Evolutionary conservation across 345 rosid species (phyloP), one percentile per base, ranked within the genome.

Genomic region (Arabidopsis arenosa): DNA sequence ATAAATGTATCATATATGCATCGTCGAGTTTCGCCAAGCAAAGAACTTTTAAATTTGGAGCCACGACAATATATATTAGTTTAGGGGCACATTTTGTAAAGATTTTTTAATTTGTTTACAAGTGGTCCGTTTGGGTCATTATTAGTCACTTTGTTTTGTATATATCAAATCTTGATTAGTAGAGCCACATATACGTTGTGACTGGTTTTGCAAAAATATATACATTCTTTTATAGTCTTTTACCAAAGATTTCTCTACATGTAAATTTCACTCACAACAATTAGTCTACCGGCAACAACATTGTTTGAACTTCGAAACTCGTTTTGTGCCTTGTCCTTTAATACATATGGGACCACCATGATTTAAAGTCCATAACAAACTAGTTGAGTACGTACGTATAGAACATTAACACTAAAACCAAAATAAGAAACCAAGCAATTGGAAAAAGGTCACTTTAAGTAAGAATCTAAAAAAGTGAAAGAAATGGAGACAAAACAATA

Each of bases 401-500:
- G 28, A 36, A 68, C 28, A 52, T 76, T 76, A 53, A 76, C 64
- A 23, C 63, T 36, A 53, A 33, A 53, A 33, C 49, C 51, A 69
- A 62, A 62, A 76, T 63, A 63, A 45, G 59, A 61, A 75, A 55
- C 45, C 30, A 54, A 62, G n/a, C 57, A 62, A 76, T 21, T 10
- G 58, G n/a, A 54, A n/a, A 36, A 30, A 36, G 70, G 52, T 62
- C 51, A 63, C 65, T 68, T 68, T 63, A 68, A 76, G 57, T 68
- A 62, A 61, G 40, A 67, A 17, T 52, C 64, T 52, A 6, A 32
- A 61, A 66, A 61, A 43, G 56, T 70, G 70, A 62, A 43, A 39
- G 57, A 54, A 54, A 54, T 21, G 37, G 65, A 63, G 70, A 70
- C 71, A 76, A 76, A 70, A 55, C 7, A 70, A 63, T 55, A 63